These are phyloP conservation scores for Penicillium lividum DNA, from an alignment of 495 filamentous ascomycete species.

Conservation along the genomic window DNA sequence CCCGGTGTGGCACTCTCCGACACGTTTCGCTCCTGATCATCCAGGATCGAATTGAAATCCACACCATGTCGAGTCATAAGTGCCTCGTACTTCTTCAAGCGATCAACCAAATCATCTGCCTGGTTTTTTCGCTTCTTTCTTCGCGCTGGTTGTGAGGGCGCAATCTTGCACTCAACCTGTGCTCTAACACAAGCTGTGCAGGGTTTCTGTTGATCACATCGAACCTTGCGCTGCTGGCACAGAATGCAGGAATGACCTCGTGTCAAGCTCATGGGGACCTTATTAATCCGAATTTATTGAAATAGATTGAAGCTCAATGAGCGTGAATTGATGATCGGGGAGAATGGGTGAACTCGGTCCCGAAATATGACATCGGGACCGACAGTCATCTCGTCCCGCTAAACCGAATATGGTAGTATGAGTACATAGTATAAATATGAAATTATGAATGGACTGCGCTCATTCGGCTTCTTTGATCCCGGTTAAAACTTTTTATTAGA, in stretches of 20 bases:
- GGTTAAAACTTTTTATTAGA: background rate
- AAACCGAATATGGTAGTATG: background rate
- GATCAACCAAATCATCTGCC: conserved; percentile 21
- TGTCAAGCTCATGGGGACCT: conserved; percentile 9
- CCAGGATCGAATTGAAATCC: conserved; percentile 22
- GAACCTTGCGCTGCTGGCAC: conserved; percentile 40
- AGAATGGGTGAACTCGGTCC: conserved; percentile 3
- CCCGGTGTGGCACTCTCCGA: conserved; percentile 1
- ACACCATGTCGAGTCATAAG: conserved; percentile 31
- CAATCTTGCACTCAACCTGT: conserved; percentile 28
- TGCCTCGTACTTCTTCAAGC: conserved; percentile 30
- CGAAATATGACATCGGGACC: conserved; percentile 2
- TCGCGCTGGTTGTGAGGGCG: conserved; percentile 22
- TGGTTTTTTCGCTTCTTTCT: conserved; percentile 24
- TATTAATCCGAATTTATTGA: background rate
- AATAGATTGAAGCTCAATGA: background rate
- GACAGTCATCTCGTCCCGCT: background rate
- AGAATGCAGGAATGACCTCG: conserved; percentile 22
- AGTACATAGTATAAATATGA: background rate
- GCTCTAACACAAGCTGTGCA: conserved; percentile 35
- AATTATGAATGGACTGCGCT: background rate
- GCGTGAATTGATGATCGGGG: background rate
- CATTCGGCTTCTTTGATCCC: background rate
- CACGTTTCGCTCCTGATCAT: background rate
- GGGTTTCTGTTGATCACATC: conserved; percentile 36